Base-by-base conservation (phyloP, 257 asterid species). In the Agastache rugosa region DNA sequence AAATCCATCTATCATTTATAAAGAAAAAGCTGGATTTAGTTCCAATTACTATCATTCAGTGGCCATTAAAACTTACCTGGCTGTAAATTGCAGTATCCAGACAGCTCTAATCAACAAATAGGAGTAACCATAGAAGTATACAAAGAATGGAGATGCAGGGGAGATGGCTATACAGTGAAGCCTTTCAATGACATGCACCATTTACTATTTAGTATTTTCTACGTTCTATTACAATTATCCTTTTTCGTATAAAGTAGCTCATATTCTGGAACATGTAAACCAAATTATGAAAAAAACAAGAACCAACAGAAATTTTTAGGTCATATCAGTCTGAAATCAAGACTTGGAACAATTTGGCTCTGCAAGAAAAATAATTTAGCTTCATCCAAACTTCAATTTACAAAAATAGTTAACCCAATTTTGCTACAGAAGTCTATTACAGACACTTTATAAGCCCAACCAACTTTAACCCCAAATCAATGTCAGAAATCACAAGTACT, bases 1-100 rank as follows among this genome's bases (percentile, higher is more conserved):
- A 64, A 62, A 63, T 79, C 89, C 89, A 79, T 85, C 89, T 79
- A 68, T 31, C 75, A 71, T 20, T 11, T 16, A 41, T 34, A 41
- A 31, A 70, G 53, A 69, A 60, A 10, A 3, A 60, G 77, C 41
- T 31, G 37, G 56, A 66, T 45, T 66, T 16, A 47, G 16, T 12
- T 71, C 35, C 67, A 58, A 79, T 69, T 35, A 48, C 48, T 7
- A 47, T 39, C 50, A 74, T 6, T 34, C 6, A 20, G 47, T 44
- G 29, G 50, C 72, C 29, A 14, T 15, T 6, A 15, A 6, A 12
- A 51, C 55, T 42, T 63, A 44, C 35, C 45, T 4, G n/a, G 64
- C 56, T 16, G 25, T n/a, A 72, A 8, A 50, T 35, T 51, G 65
- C 63, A 64, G 51, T 48, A 80, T 6, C 66, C 20, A 71, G 35